phyloP scores from a whole-genome alignment of 1,284 basidiomycete genomes.

The Naganishia sp. region DNA sequence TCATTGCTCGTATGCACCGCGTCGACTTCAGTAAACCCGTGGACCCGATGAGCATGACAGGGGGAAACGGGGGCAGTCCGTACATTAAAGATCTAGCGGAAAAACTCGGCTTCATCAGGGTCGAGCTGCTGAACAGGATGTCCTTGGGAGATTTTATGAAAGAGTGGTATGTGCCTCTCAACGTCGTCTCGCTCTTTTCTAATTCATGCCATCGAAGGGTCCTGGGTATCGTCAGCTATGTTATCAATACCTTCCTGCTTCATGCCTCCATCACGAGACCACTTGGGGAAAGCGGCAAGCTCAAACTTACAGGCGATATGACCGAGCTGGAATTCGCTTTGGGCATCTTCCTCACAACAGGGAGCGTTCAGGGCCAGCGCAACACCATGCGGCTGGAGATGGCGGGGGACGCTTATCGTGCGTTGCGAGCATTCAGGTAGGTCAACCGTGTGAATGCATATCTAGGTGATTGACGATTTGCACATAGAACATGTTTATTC shows the following conservation, averaged over 20 bases:
- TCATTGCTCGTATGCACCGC: slow-evolving; percentile 77
- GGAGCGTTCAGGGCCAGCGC: slow-evolving; percentile 58
- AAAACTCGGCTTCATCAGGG: slow-evolving; percentile 75
- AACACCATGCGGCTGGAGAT: slow-evolving; percentile 67
- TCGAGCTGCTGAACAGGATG: slow-evolving; percentile 71
- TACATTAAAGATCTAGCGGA: slow-evolving; percentile 89
- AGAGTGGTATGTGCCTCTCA: slow-evolving; percentile 64
- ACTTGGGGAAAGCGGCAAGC: slow-evolving; percentile 81
- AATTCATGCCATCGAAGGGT: slow-evolving; percentile 58
- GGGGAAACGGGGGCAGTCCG: slow-evolving; percentile 64
- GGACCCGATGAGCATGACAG: slow-evolving; percentile 60
- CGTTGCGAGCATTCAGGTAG: slow-evolving; percentile 76
- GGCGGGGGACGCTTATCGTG: slow-evolving; percentile 76
- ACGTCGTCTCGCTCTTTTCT: slow-evolving; percentile 12
- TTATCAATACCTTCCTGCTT: slow-evolving; percentile 79
- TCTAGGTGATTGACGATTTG: not conserved
- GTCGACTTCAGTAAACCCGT: slow-evolving; percentile 73
- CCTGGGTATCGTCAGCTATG: slow-evolving; percentile 67
- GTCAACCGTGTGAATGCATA: slow-evolving; percentile 37
- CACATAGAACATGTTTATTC: slow-evolving; percentile 75
- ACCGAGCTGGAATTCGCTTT: slow-evolving; percentile 89
- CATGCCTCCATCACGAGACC: slow-evolving; percentile 86
- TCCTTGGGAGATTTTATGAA: slow-evolving; percentile 67
- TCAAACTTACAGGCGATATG: slow-evolving; percentile 92
- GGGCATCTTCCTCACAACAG: slow-evolving; percentile 67